Evolutionary conservation across 1,139 yeast genomes (phyloP).

Genomic region (Taphrina betulina): DNA sequence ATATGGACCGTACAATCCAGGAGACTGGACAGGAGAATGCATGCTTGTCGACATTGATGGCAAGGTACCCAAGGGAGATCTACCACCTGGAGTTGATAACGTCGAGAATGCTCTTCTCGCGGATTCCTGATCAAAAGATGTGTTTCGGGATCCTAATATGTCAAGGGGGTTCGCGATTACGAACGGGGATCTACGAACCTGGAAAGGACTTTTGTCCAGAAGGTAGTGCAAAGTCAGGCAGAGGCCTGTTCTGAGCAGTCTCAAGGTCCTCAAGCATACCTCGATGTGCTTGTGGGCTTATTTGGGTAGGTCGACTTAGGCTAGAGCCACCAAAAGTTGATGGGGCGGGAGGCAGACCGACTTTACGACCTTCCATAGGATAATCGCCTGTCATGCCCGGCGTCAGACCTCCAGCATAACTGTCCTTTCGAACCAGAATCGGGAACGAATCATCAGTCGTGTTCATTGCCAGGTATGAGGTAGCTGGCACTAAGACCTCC

Average conservation of each 20-base stretch:
- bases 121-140: too few relatives aligned
- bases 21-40: not conserved
- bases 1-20: not conserved
- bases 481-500: slow-evolving; percentile 25
- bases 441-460: slow-evolving; percentile 49
- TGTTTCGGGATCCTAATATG: too few relatives aligned
- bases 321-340: too few relatives aligned
- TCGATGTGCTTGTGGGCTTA: not conserved
- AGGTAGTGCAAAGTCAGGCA: not conserved
- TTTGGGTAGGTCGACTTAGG: too few relatives aligned
- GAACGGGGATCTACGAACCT: too few relatives aligned
- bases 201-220: slow-evolving; percentile 1
- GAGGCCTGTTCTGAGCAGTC: slow-evolving; percentile 2
- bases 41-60: not conserved
- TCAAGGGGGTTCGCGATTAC: too few relatives aligned
- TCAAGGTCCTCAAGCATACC: slow-evolving; percentile 18
- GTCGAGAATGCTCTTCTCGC: too few relatives aligned
- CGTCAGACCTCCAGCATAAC: slow-evolving; percentile 1
- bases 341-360: too few relatives aligned
- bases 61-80: not conserved
- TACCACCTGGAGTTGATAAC: too few relatives aligned
- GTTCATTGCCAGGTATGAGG: slow-evolving; percentile 41
- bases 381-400: too few relatives aligned
- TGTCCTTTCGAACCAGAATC: slow-evolving; percentile 45
- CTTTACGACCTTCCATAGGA: too few relatives aligned